Evolutionary conservation across 2,329 filamentous ascomycete species (phyloP), one percentile per base, ranked within the genome.

Genomic region (Aaosphaeria pasadenensis): DNA sequence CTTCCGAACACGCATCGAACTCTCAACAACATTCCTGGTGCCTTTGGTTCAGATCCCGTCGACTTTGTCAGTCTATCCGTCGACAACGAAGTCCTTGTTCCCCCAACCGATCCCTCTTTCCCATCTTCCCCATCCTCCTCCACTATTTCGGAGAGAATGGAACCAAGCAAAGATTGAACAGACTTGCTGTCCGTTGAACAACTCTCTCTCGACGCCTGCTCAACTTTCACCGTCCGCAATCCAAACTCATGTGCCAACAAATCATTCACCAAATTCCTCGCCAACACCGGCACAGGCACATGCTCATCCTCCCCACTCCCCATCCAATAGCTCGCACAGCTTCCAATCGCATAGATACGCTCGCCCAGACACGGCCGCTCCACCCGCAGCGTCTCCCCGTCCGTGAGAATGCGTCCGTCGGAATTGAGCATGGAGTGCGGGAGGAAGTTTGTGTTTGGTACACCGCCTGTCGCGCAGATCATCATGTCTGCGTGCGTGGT

Each of bases 231-330:
- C 4, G 54, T 56, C 31, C 60, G 63, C 9, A 67, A 30, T 44
- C 63, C 57, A 7, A 69, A 66, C 54, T 72, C 69, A 33, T 63
- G 50, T 5, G 56, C 51, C 2, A 64, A 30, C 5, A 71, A 53
- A 40, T 71, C 69, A 43, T 66, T 66, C 7, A 54, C 44, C 24
- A 71, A 49, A 44, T 71, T 71, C 11, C 56, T 54, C 54, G 64
- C 56, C 11, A 71, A 52, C 17, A 64, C 53, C 1, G 67, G 64
- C 1, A 71, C 52, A 2, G 61, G 60, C 11, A 62, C 59, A 51
- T 67, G 69, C 13, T 69, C 59, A 42, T 71, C 69, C 6, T 56
- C 44, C 6, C 63, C 49, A 46, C 56, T 58, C 43, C 68, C 70
- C 32, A 49, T 57, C 29, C 49, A 57, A 42, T 65, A 69, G 7